phyloP scores from a whole-genome alignment of 495 filamentous ascomycete genomes.

The Evansstolkia leycettana region DNA sequence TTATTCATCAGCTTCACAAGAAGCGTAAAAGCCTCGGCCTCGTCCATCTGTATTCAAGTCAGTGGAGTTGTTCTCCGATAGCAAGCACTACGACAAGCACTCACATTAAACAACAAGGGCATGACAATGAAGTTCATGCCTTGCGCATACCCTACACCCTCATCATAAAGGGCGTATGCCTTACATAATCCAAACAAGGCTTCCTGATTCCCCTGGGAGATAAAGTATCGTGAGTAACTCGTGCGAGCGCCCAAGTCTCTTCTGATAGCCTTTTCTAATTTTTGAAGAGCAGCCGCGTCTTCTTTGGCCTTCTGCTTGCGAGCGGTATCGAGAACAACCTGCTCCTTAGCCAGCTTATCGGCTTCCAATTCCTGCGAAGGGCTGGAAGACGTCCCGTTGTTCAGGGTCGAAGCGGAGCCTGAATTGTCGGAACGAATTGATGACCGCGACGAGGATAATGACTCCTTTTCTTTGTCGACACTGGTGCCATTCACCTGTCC shows the following conservation, averaged over 20 bases:
- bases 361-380: constrained; percentile 48
- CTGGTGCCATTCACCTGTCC: constrained; percentile 25
- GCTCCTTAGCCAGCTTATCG: constrained; percentile 53
- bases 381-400: constrained; percentile 46
- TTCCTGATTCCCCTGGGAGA: constrained; percentile 82
- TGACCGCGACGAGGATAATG: constrained; percentile 58
- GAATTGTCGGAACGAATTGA: constrained; percentile 76
- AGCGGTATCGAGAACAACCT: constrained; percentile 51
- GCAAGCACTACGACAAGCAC: too few relatives aligned
- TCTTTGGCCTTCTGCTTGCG: constrained; percentile 65
- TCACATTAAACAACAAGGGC: constrained; percentile 92
- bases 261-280: constrained; percentile 83
- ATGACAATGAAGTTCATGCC: constrained; percentile 98
- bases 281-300: constrained; percentile 55
- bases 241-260: constrained; percentile 85
- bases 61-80: too few relatives aligned
- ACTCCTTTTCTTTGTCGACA: constrained; percentile 46
- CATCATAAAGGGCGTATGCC: constrained; percentile 92
- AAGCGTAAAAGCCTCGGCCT: constrained; percentile 91
- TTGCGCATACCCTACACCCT: constrained; percentile 90
- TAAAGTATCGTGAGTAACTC: constrained; percentile 89
- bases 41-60: constrained; percentile 59
- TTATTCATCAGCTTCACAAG: constrained; percentile 94
- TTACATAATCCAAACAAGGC: constrained; percentile 92
- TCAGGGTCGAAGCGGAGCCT: constrained; percentile 44